Conservation (phyloP, 140 eudicot species). For the Erigeron philadelphicus region DNA sequence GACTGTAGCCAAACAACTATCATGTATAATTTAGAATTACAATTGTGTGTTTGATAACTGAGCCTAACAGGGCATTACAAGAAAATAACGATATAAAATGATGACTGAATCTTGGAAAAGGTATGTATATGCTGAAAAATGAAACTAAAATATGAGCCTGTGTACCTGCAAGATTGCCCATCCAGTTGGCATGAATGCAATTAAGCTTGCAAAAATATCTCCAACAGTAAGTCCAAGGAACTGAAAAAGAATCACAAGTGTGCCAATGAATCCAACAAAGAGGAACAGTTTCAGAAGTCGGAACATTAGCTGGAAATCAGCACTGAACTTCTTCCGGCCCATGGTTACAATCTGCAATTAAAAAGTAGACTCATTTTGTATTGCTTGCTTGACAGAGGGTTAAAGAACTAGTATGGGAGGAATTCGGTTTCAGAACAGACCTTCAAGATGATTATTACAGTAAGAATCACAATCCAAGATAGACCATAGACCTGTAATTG, state of each 20-base stretch:
- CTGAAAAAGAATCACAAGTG: slow-evolving; percentile 46
- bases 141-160: not conserved
- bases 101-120: not conserved
- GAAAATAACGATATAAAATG: not conserved
- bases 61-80: not conserved
- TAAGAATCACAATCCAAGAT: slow-evolving; percentile 89
- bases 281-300: slow-evolving; percentile 78
- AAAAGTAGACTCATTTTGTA: slow-evolving; percentile 19
- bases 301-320: slow-evolving; percentile 96
- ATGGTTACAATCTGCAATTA: slow-evolving; percentile 75
- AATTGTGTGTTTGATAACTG: not conserved
- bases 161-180: slow-evolving; percentile 92
- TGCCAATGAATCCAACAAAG: slow-evolving; percentile 58
- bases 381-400: not conserved
- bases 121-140: slow-evolving; percentile 4
- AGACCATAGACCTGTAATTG: slow-evolving; percentile 74
- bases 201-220: slow-evolving; percentile 72
- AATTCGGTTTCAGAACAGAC: slow-evolving; percentile 35
- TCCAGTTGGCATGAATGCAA: slow-evolving; percentile 93
- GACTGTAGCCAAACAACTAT: not conserved
- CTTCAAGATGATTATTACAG: slow-evolving; percentile 75
- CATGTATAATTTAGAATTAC: not conserved
- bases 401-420: not conserved
- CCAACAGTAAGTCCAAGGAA: slow-evolving; percentile 73
- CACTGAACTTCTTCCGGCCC: slow-evolving; percentile 95